phyloP scores from a whole-genome alignment of 495 filamentous ascomycete species.

The Aspergillus nidulans region DNA sequence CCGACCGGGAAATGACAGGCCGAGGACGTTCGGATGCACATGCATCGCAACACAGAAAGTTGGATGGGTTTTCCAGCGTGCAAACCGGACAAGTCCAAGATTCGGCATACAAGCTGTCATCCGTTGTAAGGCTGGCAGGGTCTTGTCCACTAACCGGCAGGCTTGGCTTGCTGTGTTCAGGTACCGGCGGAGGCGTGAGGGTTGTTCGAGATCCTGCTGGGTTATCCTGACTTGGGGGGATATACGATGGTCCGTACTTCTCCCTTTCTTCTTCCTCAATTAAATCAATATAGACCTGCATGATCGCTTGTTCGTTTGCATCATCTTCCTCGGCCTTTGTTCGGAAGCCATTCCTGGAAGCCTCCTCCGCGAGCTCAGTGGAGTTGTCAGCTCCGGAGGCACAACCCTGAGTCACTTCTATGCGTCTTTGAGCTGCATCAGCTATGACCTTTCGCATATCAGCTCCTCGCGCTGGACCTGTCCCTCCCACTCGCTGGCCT shows the following conservation, averaged over 20 bases:
- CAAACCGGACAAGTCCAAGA: constrained; percentile 76
- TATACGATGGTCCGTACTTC: constrained; percentile 62
- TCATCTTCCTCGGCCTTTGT: constrained; percentile 87
- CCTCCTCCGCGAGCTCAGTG: constrained; percentile 60
- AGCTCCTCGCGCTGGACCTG: constrained; percentile 52
- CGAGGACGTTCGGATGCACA: constrained; percentile 64
- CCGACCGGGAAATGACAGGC: constrained; percentile 20
- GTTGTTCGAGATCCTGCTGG: constrained; percentile 49
- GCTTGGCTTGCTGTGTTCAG: constrained; percentile 20
- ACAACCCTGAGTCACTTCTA: constrained; percentile 66
- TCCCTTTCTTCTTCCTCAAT: constrained; percentile 79
- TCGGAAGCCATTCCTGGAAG: constrained; percentile 66
- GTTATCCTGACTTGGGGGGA: constrained; percentile 58
- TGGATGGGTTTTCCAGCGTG: constrained; percentile 74
- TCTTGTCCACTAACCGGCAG: constrained; percentile 5
- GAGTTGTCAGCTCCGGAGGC: constrained; percentile 60
- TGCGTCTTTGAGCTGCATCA: constrained; percentile 66
- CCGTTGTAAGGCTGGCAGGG: constrained; percentile 15
- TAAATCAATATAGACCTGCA: constrained; percentile 80
- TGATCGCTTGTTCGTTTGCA: constrained; percentile 85
- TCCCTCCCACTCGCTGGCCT: constrained; percentile 72
- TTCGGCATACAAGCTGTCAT: constrained; percentile 28
- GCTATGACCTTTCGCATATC: constrained; percentile 75
- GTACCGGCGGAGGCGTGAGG: constrained; percentile 20
- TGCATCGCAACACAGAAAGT: constrained; percentile 70